A percentile compares a stretch with the other conserved stretches of the same genome.
Conservation (phyloP, 257 asterid species). For the Solanum neorickii region DNA sequence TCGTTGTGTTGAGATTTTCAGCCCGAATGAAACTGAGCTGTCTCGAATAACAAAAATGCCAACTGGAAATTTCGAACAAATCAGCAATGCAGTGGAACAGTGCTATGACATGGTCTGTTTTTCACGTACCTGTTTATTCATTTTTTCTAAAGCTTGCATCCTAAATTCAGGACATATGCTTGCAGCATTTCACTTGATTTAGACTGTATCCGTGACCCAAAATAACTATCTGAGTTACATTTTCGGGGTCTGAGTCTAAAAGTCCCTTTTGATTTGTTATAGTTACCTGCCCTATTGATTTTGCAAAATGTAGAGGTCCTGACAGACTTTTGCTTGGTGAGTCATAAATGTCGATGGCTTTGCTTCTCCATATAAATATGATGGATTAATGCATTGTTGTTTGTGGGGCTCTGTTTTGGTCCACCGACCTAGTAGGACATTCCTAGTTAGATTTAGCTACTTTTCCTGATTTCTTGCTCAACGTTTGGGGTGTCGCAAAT, state of each 20-base stretch:
- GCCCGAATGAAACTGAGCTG: conserved; percentile 93
- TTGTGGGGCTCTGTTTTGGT: not conserved
- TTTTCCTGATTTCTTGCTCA: not conserved
- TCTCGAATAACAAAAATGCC: conserved; percentile 76
- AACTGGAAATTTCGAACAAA: conserved; percentile 70
- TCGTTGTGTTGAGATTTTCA: conserved; percentile 44
- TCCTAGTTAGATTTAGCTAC: not conserved
- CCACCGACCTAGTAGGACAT: not conserved
- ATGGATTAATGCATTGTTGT: not conserved
- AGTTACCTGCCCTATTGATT: not conserved
- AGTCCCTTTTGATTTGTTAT: not conserved
- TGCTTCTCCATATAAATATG: not conserved
- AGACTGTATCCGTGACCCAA: not conserved
- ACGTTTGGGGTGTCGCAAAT: not conserved
- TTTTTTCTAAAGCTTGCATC: not conserved
- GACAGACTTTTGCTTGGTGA: not conserved
- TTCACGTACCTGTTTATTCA: not conserved
- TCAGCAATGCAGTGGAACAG: conserved; percentile 59
- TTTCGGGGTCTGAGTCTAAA: not conserved
- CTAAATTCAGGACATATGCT: not conserved
- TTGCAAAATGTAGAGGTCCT: not conserved
- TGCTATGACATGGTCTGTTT: conserved; percentile 68
- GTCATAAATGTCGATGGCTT: not conserved
- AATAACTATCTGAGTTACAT: not conserved
- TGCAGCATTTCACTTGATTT: not conserved